Evolutionary conservation across 179 eudicot species (phyloP), one percentile per base, ranked within the genome.

Genomic region (Drosera spatulata): DNA sequence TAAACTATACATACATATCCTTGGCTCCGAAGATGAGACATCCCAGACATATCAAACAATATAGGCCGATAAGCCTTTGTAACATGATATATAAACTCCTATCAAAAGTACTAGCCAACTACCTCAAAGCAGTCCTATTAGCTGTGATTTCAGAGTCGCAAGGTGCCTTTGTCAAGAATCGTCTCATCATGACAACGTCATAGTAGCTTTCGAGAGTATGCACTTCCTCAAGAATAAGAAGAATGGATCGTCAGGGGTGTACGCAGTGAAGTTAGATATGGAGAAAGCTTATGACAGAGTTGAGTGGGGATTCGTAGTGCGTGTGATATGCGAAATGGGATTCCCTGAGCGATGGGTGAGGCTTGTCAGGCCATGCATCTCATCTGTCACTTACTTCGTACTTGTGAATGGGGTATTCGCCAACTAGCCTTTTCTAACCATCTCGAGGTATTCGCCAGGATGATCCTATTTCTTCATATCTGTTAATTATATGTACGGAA

Each of bases 141-240:
- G 13, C 7, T 0, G 3, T 53, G 4, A 46, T 50, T 50, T 4
- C 5, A 0, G 13, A 11, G 8, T 10, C 43, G 3, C 58, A 66
- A 8, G 57, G 61, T 48, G 68, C 59, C 6, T 56, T 58, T 50
- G 15, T 58, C 5, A 50, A n/a, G 1, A 43, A 55, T 1, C 22
- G 69, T 2, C 41, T 58, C 2, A 66, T 58, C 1, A 58, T 41
- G 57, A 66, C 37, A 66, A 65, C 42, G 58, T 37, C 1, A 39
- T 65, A 2, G 10, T 65, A 0, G 69, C 62, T 0, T 41, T 50
- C 6, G 69, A 58, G 11, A 15, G 14, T 5, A 50, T 65, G 11
- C 62, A 65, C 14, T 4, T 2, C 6, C 52, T 50, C 56, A 58
- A 58, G 4, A 2, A 39, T 2, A 22, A 13, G 9, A 9, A 33